Evolutionary conservation across 2,329 filamentous ascomycete genomes (phyloP).

Genomic region (Cladophialophora carrionii): DNA sequence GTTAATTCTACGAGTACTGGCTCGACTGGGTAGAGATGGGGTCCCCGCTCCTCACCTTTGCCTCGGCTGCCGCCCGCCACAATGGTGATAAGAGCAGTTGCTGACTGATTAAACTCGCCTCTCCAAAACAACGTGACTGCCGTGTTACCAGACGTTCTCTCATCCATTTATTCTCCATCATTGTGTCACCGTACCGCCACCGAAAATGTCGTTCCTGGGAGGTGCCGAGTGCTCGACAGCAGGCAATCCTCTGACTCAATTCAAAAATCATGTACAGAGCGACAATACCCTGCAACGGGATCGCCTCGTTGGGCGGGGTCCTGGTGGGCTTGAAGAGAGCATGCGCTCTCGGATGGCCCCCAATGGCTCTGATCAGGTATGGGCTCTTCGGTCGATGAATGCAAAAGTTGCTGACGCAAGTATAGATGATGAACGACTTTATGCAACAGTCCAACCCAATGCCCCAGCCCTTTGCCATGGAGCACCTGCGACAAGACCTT

Average conservation of each 20-base stretch:
- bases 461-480: constrained; percentile 64
- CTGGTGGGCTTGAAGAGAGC: constrained; percentile 70
- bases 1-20: too few relatives aligned
- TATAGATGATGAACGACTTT: constrained; percentile 89
- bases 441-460: constrained; percentile 72
- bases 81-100: constrained; percentile 1
- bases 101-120: constrained; percentile 6
- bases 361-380: constrained; percentile 72
- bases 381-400: background rate
- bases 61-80: constrained; percentile 4
- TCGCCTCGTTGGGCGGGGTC: constrained; percentile 75
- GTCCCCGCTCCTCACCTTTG: background rate
- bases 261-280: constrained; percentile 95
- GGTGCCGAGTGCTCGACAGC: constrained; percentile 96
- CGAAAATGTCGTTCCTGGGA: constrained; percentile 87
- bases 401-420: constrained; percentile 39
- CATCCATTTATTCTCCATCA: background rate
- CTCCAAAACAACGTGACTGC: constrained; percentile 9
- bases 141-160: constrained; percentile 1
- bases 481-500: constrained; percentile 66
- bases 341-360: constrained; percentile 74
- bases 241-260: constrained; percentile 93
- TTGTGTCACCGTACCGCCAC: constrained; percentile 1
- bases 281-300: constrained; percentile 94
- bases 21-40: too few relatives aligned